A percentile compares a stretch with the other conserved stretches of the same genome.
These are phyloP conservation scores for Ceratobasidium sp. DNA, from an alignment of 1,284 basidiomycete species.

Conservation along the genomic window DNA sequence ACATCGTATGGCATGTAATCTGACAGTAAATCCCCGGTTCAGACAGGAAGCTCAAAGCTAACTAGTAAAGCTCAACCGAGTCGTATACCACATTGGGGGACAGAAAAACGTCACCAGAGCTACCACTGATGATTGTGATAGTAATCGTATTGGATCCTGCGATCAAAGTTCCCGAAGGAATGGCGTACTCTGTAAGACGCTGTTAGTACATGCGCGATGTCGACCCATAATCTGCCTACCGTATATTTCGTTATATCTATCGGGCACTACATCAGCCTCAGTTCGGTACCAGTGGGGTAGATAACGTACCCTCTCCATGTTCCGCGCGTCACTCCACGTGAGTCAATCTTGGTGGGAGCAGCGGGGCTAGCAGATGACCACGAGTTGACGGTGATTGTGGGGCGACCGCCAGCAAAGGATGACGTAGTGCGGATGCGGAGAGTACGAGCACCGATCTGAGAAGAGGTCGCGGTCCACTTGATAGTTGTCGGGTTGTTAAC, in stretches of 20 bases:
- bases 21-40: no score
- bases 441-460: slow-evolving; percentile 34
- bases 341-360: slow-evolving; percentile 42
- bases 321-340: slow-evolving; percentile 43
- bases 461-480: slow-evolving; percentile 41
- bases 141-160: slow-evolving; percentile 38
- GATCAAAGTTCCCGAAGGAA: slow-evolving; percentile 36
- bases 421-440: slow-evolving; percentile 37
- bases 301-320: slow-evolving; percentile 27
- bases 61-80: slow-evolving; percentile 37
- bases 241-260: slow-evolving; percentile 17
- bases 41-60: neutral
- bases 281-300: neutral
- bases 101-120: slow-evolving; percentile 37
- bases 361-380: slow-evolving; percentile 39
- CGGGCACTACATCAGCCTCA: neutral
- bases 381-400: slow-evolving; percentile 36
- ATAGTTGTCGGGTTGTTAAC: slow-evolving; percentile 43
- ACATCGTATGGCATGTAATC: neutral
- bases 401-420: slow-evolving; percentile 43
- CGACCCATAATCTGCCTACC: neutral
- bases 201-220: neutral
- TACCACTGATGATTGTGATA: slow-evolving; percentile 38
- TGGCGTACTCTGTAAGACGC: slow-evolving; percentile 13
- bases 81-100: slow-evolving; percentile 40